Conservation (phyloP, 2,329 filamentous ascomycete genomes). For the Grosmannia clavigera region DNA sequence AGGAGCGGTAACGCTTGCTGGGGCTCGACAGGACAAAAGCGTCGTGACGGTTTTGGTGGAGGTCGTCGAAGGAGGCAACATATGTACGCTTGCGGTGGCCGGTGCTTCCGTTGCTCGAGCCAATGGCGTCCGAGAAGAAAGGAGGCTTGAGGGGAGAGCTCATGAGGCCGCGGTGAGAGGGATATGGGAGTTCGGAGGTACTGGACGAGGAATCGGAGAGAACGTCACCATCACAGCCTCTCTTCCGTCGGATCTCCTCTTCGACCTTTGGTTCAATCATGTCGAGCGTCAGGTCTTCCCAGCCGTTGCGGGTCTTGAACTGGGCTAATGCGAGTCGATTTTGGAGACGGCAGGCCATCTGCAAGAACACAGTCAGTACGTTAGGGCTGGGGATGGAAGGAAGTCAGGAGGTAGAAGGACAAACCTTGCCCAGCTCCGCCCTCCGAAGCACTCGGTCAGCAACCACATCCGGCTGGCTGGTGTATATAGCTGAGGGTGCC, state of each 20-base stretch:
- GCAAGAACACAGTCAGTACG: background rate
- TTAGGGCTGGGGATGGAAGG: background rate
- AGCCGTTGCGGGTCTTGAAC: constrained; percentile 94
- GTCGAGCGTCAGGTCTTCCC: constrained; percentile 80
- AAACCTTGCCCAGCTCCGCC: constrained; percentile 63
- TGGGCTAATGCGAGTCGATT: constrained; percentile 90
- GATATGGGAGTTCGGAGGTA: constrained; percentile 64
- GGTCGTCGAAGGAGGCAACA: constrained; percentile 43
- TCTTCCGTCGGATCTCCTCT: constrained; percentile 63
- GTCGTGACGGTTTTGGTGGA: constrained; percentile 4
- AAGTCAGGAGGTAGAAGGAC: background rate
- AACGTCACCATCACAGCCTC: constrained; percentile 57
- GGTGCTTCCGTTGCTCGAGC: constrained; percentile 54
- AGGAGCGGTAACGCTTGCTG: constrained; percentile 58
- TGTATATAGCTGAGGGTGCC: constrained; percentile 26
- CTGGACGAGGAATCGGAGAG: constrained; percentile 81
- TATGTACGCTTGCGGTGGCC: constrained; percentile 54
- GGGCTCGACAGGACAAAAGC: constrained; percentile 35
- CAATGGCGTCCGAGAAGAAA: constrained; percentile 73
- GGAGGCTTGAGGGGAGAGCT: constrained; percentile 76
- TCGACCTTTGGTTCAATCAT: constrained; percentile 76
- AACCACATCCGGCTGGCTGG: constrained; percentile 51
- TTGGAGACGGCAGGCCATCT: constrained; percentile 91
- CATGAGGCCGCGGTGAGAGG: constrained; percentile 50
- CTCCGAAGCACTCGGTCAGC: constrained; percentile 58